Evolutionary conservation across 768 basidiomycete species (phyloP).

Genomic region (Coprinellus micaceus): DNA sequence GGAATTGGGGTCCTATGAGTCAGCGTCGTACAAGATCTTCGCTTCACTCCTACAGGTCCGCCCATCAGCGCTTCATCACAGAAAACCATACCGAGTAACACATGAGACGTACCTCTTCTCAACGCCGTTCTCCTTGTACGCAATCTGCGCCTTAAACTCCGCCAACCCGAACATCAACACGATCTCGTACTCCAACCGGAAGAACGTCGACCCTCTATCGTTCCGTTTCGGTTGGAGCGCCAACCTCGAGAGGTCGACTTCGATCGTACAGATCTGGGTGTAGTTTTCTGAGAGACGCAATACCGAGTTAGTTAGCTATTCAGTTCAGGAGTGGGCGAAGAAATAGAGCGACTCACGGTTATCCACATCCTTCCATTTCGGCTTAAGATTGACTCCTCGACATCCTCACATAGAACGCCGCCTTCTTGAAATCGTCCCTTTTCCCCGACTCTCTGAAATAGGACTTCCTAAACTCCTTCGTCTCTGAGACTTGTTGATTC

Average conservation of each 20-base stretch:
- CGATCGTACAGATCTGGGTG: conserved; percentile 19
- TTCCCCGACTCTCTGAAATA: conserved; percentile 13
- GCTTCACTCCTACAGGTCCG: not conserved
- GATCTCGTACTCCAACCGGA: conserved; percentile 12
- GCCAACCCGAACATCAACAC: conserved; percentile 11
- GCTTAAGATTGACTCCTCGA: conserved; percentile 7
- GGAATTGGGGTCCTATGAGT: too few relatives aligned
- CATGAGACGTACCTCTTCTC: not conserved
- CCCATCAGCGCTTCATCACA: not conserved
- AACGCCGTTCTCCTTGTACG: conserved; percentile 4
- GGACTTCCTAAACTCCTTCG: conserved; percentile 16
- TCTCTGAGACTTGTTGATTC: conserved; percentile 18
- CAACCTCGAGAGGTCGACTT: conserved; percentile 16
- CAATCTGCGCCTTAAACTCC: conserved; percentile 11
- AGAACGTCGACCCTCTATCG: conserved; percentile 1
- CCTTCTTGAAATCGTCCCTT: conserved; percentile 5
- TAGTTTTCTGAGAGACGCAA: conserved; percentile 24
- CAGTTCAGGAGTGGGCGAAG: not conserved
- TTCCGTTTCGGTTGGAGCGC: not conserved
- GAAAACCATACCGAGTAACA: not conserved
- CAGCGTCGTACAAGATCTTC: conserved; percentile 2
- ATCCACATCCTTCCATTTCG: conserved; percentile 14
- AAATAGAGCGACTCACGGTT: not conserved
- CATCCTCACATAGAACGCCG: conserved; percentile 12
- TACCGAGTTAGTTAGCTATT: not conserved